These are phyloP conservation scores for Mucor circinelloides DNA, from an alignment of 371 early-diverging fungal genomes.

Conservation along the genomic window DNA sequence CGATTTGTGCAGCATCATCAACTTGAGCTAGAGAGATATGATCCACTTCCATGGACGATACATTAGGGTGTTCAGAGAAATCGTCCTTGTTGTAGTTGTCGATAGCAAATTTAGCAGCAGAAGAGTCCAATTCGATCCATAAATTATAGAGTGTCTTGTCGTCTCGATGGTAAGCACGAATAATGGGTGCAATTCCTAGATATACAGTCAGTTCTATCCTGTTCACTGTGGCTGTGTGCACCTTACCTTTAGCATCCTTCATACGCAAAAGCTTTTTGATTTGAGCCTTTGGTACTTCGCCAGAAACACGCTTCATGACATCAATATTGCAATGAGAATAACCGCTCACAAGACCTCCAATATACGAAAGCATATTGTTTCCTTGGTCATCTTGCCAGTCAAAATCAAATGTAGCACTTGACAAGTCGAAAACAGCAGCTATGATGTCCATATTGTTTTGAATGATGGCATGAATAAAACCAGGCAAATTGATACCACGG, in stretches of 20 bases:
- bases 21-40: conserved; percentile 24
- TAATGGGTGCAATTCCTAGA: conserved; percentile 27
- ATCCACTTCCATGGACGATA: conserved; percentile 17
- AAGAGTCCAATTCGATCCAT: not conserved
- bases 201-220: not conserved
- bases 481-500: conserved; percentile 27
- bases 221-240: not conserved
- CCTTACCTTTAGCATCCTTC: conserved; percentile 29
- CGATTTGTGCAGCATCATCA: conserved; percentile 47
- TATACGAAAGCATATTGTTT: conserved; percentile 38
- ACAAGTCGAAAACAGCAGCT: conserved; percentile 13
- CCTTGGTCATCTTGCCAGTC: conserved; percentile 39
- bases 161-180: conserved; percentile 23
- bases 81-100: conserved; percentile 7
- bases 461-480: conserved; percentile 47
- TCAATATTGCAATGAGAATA: conserved; percentile 44
- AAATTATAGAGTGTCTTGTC: conserved; percentile 16
- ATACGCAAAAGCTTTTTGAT: conserved; percentile 13
- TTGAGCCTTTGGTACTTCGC: not conserved
- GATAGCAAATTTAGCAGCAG: not conserved
- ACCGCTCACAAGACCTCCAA: conserved; percentile 21
- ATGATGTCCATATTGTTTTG: conserved; percentile 33
- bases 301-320: conserved; percentile 28
- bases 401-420: conserved; percentile 24
- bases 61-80: not conserved